These are phyloP conservation scores for Vickermania spadyakhi DNA, from an alignment of 208 protist genomes.

Conservation along the genomic window DNA sequence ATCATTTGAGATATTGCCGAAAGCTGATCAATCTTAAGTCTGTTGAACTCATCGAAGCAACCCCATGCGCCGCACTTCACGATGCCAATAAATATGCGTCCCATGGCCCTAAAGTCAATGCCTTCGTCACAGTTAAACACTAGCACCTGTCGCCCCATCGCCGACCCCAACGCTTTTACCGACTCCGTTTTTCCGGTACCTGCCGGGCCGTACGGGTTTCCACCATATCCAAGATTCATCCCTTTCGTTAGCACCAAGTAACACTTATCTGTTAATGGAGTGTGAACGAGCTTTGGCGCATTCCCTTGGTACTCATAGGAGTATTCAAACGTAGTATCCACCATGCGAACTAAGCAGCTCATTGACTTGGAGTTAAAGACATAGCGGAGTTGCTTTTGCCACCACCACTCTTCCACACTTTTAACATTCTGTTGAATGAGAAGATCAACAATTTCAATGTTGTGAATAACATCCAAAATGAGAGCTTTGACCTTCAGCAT, in stretches of 20 bases:
- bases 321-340: conserved; percentile 93
- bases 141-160: conserved; percentile 90
- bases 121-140: conserved; percentile 95
- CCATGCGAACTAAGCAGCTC: conserved; percentile 86
- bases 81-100: conserved; percentile 91
- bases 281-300: conserved; percentile 91
- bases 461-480: conserved; percentile 95
- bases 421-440: conserved; percentile 46
- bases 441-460: conserved; percentile 90
- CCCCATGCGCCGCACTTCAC: conserved; percentile 93
- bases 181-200: conserved; percentile 98
- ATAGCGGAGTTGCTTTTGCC: conserved; percentile 97
- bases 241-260: conserved; percentile 97
- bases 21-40: conserved; percentile 91
- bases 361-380: conserved; percentile 37
- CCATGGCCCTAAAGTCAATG: conserved; percentile 93
- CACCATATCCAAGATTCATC: conserved; percentile 94
- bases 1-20: conserved; percentile 95
- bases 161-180: conserved; percentile 89
- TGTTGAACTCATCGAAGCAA: conserved; percentile 94
- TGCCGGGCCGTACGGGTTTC: conserved; percentile 95
- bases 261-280: conserved; percentile 92
- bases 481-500: conserved; percentile 89
- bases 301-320: conserved; percentile 95
- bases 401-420: conserved; percentile 81